These are phyloP conservation scores for Monosporascus sp. DNA, from an alignment of 2,329 filamentous ascomycete species.

Conservation along the genomic window DNA sequence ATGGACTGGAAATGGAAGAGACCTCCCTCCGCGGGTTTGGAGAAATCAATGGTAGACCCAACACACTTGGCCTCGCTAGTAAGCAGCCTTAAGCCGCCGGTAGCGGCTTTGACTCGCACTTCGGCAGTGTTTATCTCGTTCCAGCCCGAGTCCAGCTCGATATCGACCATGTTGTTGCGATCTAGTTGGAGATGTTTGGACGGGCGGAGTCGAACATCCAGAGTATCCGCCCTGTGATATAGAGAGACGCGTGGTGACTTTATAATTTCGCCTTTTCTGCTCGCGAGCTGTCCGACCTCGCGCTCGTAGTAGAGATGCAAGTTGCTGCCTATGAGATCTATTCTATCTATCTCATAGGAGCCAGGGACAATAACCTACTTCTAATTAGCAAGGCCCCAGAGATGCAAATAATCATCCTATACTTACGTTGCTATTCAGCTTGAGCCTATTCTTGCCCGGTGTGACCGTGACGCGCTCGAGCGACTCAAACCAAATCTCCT, in stretches of 20 bases:
- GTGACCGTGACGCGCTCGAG: slow-evolving; percentile 41
- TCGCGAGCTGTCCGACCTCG: slow-evolving; percentile 42
- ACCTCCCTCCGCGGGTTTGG: slow-evolving; percentile 49
- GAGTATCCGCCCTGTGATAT: slow-evolving; percentile 64
- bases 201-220: slow-evolving; percentile 63
- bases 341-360: slow-evolving; percentile 68
- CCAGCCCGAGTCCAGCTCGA: slow-evolving; percentile 69
- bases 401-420: neutral
- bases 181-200: slow-evolving; percentile 74
- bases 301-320: slow-evolving; percentile 63
- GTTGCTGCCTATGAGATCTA: slow-evolving; percentile 61
- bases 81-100: slow-evolving; percentile 60
- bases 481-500: slow-evolving; percentile 63
- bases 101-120: slow-evolving; percentile 58
- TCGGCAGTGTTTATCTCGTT: slow-evolving; percentile 61
- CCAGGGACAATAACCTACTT: slow-evolving; percentile 61
- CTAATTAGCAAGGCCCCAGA: slow-evolving; percentile 27
- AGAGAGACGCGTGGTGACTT: slow-evolving; percentile 61
- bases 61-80: slow-evolving; percentile 54
- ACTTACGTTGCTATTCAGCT: slow-evolving; percentile 41
- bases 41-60: slow-evolving; percentile 35
- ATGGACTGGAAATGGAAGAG: slow-evolving; percentile 48
- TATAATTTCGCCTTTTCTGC: slow-evolving; percentile 47
- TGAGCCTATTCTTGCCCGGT: slow-evolving; percentile 47
- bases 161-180: slow-evolving; percentile 69